Base-by-base conservation (phyloP, 2,329 filamentous ascomycete species). In the Fusarium sp. region DNA sequence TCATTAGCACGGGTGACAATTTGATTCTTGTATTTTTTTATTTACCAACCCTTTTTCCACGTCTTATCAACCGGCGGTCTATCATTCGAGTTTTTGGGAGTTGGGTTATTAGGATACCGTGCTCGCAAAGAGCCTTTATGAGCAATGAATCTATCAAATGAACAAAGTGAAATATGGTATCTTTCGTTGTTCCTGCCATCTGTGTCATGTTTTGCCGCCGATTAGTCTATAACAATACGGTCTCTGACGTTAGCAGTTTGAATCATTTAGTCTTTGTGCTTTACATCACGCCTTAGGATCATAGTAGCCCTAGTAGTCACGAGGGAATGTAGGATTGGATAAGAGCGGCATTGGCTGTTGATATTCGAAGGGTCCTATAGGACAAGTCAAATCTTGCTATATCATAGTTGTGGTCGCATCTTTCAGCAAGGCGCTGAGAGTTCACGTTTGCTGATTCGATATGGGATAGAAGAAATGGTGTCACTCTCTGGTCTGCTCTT, bases 81-180 rank as follows among this genome's bases (percentile, higher is more conserved):
- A 20, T 51, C 54, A 20, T 25, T 56, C 40, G 30, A 16, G 27
- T 11, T 46, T 27, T 34, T n/a, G 16, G 28, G 40, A 30, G 25
- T 58, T 51, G 41, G 40, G 32, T 32, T n/a, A 34, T 25, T 30
- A 50, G 55, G 53, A 74, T 73, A 64, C 65, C 67, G 66, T 51
- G 55, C 62, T 49, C 45, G 27, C 14, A 45, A 30, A 43, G 46
- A 59, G 49, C 48, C 59, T 51, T 66, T 49, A 75, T 66, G 69
- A 72, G 67, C 37, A 57, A 75, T 34, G 69, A 69, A 57, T 47
- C 14, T 21, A 54, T 23, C 1, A 58, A 54, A 56, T 45, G 25
- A 47, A 48, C n/a, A 28, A 16, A 25, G 20, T 25, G 13, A 20
- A 16, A 32, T 20, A 18, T 32, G 18, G 3, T 16, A 14, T n/a